phyloP scores from a whole-genome alignment of 164 flowering plant genomes.

The Chloranthus sessilifolius region DNA sequence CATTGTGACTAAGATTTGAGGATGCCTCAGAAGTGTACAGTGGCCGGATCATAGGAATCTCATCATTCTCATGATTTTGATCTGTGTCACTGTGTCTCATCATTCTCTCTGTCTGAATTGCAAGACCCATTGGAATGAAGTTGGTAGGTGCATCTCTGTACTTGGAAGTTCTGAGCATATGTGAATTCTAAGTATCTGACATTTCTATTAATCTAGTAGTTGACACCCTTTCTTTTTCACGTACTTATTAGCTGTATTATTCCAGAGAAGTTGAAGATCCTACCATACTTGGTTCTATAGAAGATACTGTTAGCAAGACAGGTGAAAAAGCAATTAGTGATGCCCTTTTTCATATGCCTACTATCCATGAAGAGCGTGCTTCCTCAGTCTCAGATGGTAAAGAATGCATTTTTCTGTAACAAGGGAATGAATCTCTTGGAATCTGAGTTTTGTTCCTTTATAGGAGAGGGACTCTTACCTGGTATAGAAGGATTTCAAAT shows the following conservation, averaged over 20 bases:
- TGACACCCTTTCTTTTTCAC: neutral
- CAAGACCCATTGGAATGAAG: too few relatives aligned
- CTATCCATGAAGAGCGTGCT: slow-evolving; percentile 20
- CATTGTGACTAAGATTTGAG: too few relatives aligned
- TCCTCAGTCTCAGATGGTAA: slow-evolving; percentile 21
- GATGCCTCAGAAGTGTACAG: too few relatives aligned
- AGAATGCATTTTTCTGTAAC: neutral
- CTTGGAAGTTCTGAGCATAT: too few relatives aligned
- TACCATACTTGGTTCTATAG: slow-evolving; percentile 2
- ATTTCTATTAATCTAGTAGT: slow-evolving; percentile 1
- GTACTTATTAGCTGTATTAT: neutral
- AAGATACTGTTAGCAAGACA: slow-evolving; percentile 8
- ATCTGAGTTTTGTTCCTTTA: neutral
- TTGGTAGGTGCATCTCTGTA: too few relatives aligned
- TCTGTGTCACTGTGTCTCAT: too few relatives aligned
- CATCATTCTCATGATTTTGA: too few relatives aligned
- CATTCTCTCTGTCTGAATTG: too few relatives aligned
- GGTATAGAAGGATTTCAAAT: slow-evolving; percentile 90
- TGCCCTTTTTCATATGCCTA: slow-evolving; percentile 19
- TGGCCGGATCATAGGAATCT: too few relatives aligned
- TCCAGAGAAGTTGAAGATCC: slow-evolving; percentile 18
- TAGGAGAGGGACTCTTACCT: slow-evolving; percentile 47
- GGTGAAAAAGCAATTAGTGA: slow-evolving; percentile 18
- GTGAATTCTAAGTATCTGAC: too few relatives aligned
- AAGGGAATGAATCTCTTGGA: neutral